Evolutionary conservation across 345 rosid species (phyloP).

Genomic region (Syzygium aromaticum): DNA sequence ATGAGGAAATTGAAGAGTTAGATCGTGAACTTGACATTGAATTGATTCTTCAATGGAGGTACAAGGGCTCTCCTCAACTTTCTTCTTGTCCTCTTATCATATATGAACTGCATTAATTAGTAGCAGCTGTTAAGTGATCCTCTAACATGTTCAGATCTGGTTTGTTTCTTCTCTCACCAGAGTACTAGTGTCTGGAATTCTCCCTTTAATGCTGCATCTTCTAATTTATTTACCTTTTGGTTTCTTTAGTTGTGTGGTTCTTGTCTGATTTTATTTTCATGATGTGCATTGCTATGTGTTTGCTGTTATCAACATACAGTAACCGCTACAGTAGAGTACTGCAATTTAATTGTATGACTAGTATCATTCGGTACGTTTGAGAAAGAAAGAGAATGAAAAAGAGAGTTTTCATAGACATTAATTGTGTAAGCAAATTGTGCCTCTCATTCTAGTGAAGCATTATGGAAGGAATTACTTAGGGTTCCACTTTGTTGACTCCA

Average conservation of each 20-base stretch:
- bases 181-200: not conserved
- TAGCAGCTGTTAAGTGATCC: not conserved
- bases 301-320: not conserved
- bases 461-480: not conserved
- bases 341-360: not conserved
- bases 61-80: conserved; percentile 16
- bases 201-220: not conserved
- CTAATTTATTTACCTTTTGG: not conserved
- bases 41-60: conserved; percentile 95
- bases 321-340: not conserved
- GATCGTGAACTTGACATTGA: conserved; percentile 86
- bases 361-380: not conserved
- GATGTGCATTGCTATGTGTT: not conserved
- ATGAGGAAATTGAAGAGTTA: conserved; percentile 70
- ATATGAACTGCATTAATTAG: not conserved
- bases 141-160: not conserved
- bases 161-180: not conserved
- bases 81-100: not conserved
- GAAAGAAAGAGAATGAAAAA: not conserved
- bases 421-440: not conserved
- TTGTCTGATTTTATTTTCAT: not conserved
- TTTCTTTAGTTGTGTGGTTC: not conserved
- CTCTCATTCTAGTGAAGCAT: not conserved
- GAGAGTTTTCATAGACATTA: not conserved
- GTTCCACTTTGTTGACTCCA: not conserved